Conservation (phyloP, 2,329 filamentous ascomycete genomes). For the Colletotrichum falcatum region DNA sequence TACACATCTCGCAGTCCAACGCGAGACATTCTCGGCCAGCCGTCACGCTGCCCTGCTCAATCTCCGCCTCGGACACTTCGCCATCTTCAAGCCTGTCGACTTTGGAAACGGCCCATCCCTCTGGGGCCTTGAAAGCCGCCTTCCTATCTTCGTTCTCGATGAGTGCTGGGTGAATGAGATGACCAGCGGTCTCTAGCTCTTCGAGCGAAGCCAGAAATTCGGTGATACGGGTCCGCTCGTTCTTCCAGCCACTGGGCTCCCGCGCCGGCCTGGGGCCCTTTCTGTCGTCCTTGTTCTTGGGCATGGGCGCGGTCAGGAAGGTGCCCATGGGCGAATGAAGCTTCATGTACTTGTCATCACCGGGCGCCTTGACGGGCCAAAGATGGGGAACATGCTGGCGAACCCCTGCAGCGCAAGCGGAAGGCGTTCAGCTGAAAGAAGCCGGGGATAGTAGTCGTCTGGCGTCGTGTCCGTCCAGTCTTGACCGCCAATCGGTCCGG, state of each 20-base stretch:
- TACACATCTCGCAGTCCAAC: constrained; percentile 98
- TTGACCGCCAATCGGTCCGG: constrained; percentile 21
- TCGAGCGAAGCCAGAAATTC: constrained; percentile 78
- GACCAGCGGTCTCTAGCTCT: constrained; percentile 86
- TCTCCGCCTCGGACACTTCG: constrained; percentile 73
- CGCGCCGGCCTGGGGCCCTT: constrained; percentile 69
- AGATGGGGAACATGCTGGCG: constrained; percentile 85
- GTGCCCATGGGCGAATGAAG: constrained; percentile 90
- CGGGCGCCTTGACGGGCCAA: constrained; percentile 90
- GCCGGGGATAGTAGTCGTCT: constrained; percentile 70
- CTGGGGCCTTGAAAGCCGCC: constrained; percentile 64
- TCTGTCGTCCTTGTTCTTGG: constrained; percentile 71
- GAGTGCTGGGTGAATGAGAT: constrained; percentile 83
- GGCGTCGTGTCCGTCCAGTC: constrained; percentile 57
- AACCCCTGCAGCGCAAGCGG: constrained; percentile 72
- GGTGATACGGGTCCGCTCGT: constrained; percentile 84
- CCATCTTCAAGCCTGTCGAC: constrained; percentile 77
- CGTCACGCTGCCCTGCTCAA: constrained; percentile 85
- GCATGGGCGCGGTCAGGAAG: constrained; percentile 81
- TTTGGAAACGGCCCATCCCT: constrained; percentile 86
- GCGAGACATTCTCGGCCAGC: constrained; percentile 83
- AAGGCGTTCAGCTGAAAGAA: constrained; percentile 63
- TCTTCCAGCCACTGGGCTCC: constrained; percentile 75
- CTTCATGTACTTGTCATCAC: constrained; percentile 82
- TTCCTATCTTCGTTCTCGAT: constrained; percentile 69